A percentile compares a stretch with the other conserved stretches of the same genome.
Conservation (phyloP, 768 basidiomycete genomes). For the Multifurca ochricompacta region DNA sequence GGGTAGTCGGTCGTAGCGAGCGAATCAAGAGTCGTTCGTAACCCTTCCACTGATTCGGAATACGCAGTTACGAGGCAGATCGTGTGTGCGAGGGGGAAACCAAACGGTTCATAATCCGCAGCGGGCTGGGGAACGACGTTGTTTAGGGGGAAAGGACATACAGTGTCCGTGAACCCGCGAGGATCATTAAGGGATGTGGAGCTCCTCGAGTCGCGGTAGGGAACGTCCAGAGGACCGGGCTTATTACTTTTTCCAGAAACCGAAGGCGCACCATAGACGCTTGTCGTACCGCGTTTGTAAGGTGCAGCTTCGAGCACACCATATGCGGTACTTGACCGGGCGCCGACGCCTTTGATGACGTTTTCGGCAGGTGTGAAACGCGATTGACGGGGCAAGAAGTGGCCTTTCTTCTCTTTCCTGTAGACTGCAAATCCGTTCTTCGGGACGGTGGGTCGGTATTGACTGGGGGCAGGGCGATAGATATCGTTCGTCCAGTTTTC, state of each 20-base stretch:
- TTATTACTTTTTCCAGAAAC: conserved; percentile 37
- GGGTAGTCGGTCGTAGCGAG: conserved; percentile 98
- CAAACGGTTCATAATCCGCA: conserved; percentile 88
- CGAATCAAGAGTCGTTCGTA: conserved; percentile 96
- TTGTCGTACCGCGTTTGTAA: conserved; percentile 48
- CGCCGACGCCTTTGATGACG: conserved; percentile 41
- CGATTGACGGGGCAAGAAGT: conserved; percentile 60
- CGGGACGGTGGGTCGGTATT: conserved; percentile 82
- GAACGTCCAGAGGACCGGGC: conserved; percentile 66
- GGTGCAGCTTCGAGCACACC: conserved; percentile 55
- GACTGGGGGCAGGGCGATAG: conserved; percentile 84
- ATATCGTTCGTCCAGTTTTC: conserved; percentile 97
- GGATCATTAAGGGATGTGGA: conserved; percentile 65
- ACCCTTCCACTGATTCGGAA: conserved; percentile 92
- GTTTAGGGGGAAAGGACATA: conserved; percentile 88
- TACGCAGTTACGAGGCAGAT: conserved; percentile 98
- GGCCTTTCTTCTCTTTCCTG: conserved; percentile 47
- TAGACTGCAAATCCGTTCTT: conserved; percentile 48
- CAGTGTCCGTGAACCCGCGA: conserved; percentile 50
- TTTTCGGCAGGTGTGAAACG: conserved; percentile 71
- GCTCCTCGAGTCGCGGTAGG: conserved; percentile 70
- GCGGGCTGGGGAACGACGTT: conserved; percentile 92
- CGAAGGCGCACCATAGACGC: conserved; percentile 25
- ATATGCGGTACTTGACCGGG: conserved; percentile 55
- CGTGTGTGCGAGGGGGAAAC: conserved; percentile 88